Percentiles rank a stretch among this genome's conserved stretches.
phyloP scores from a whole-genome alignment of 73 alveolate species.

The Symbiodinium natans region DNA sequence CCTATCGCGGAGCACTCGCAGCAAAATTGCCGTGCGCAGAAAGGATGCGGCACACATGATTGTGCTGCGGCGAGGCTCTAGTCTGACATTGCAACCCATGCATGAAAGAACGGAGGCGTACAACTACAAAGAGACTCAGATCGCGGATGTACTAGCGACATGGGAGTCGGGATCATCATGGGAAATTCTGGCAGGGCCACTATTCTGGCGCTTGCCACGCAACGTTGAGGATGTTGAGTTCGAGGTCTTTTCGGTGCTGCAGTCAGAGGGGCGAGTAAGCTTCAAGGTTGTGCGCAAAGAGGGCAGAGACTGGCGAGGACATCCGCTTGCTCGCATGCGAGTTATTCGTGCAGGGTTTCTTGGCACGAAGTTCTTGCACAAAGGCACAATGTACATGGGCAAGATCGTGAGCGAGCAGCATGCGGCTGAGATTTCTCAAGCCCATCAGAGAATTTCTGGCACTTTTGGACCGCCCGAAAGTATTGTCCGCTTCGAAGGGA shows the following conservation, averaged over 20 bases:
- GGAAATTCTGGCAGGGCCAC: slow-evolving; percentile 53
- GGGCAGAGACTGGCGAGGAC: slow-evolving; percentile 68
- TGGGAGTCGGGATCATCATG: slow-evolving; percentile 23
- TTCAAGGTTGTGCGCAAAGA: slow-evolving; percentile 25
- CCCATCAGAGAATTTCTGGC: slow-evolving; percentile 35
- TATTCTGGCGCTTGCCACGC: slow-evolving; percentile 63
- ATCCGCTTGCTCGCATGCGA: slow-evolving; percentile 61
- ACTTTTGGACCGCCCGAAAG: slow-evolving; percentile 79
- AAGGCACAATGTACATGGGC: slow-evolving; percentile 87
- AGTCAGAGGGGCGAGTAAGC: slow-evolving; percentile 19
- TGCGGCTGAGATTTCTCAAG: slow-evolving; percentile 33
- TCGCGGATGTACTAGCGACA: background rate
- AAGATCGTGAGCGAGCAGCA: slow-evolving; percentile 28
- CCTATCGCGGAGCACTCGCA: background rate
- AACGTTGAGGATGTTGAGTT: slow-evolving; percentile 64
- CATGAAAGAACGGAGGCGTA: background rate
- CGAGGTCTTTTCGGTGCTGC: slow-evolving; percentile 23
- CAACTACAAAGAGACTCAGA: background rate
- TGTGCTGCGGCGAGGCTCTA: background rate
- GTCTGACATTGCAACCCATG: background rate
- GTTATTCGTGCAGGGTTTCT: slow-evolving; percentile 13
- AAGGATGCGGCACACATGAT: slow-evolving; percentile 13
- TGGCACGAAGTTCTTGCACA: slow-evolving; percentile 69
- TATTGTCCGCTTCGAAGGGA: slow-evolving; percentile 68
- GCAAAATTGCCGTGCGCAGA: background rate